Evolutionary conservation across 371 early-diverging fungal genomes (phyloP), one percentile per base, ranked within the genome.

Genomic region (Coemansia sp.): DNA sequence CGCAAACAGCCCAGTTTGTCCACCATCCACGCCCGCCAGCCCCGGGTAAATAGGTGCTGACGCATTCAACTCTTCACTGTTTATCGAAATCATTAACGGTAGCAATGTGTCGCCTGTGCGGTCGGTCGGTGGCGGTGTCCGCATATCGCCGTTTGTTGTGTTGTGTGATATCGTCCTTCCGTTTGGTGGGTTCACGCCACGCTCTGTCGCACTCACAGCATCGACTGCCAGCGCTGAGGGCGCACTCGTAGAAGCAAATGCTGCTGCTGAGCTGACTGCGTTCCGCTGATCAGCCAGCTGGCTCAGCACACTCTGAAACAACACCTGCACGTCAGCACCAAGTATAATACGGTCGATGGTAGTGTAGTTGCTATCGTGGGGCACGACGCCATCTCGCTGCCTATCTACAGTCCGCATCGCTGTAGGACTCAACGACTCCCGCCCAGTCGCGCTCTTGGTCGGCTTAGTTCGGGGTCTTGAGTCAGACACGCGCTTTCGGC

Each of bases 1-100:
- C 3, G 90, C 87, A 82, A 91, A 92, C n/a, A 92, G 77, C 18
- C 91, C 94, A 10, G 59, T 31, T 57, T 78, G 79, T 1, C 54
- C 39, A 26, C 51, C 60, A 16, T 67, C 71, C 55, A 61, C 61
- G 60, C 61, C 71, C 4, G 51, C 61, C 16, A 53, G 34, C 14
- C 39, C 58, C 42, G 34, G 67, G 58, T 71, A 71, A 6, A 56
- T 22, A 3, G 54, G 61, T 3, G 40, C 16, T 21, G 57, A 58
- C 5, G 34, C 42, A 11, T 8, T 26, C n/a, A 75, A 31, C 52
- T 66, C 61, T 0, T 13, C 61, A 0, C 34, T n/a, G 13, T 27
- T 39, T 37, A 71, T 61, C 10, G 67, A 47, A 0, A 67, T 61
- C 22, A 75, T 52, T 31, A 63, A 21, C 56, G 56, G 56, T 21